Percentiles rank a stretch among this genome's conserved stretches.
These are phyloP conservation scores for Botryosphaeria dothidea DNA, from an alignment of 2,329 filamentous ascomycete species.

Conservation along the genomic window DNA sequence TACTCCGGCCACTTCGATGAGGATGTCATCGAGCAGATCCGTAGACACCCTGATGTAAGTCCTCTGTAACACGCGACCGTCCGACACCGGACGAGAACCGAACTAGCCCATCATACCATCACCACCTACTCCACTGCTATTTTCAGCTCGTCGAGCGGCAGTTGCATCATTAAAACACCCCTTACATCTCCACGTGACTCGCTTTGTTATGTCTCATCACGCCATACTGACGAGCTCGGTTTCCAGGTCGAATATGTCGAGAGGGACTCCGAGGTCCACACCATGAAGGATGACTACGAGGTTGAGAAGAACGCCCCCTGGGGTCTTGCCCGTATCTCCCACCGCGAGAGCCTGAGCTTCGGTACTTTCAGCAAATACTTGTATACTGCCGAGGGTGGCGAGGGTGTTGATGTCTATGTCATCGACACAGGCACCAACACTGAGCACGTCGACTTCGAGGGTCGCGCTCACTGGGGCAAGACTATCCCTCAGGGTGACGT, in stretches of 20 bases:
- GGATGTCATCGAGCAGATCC: slow-evolving; percentile 87
- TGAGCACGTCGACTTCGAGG: slow-evolving; percentile 95
- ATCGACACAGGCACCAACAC: slow-evolving; percentile 97
- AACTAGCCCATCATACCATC: not conserved
- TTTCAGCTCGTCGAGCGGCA: slow-evolving; percentile 23
- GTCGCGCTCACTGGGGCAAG: slow-evolving; percentile 94
- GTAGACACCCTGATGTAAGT: slow-evolving; percentile 95
- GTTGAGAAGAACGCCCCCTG: slow-evolving; percentile 94
- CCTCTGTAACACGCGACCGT: slow-evolving; percentile 6
- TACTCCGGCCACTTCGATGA: slow-evolving; percentile 98
- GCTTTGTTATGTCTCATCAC: slow-evolving; percentile 7
- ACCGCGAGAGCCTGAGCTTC: slow-evolving; percentile 84
- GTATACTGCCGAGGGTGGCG: slow-evolving; percentile 83
- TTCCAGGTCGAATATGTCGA: slow-evolving; percentile 92
- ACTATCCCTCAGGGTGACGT: slow-evolving; percentile 84
- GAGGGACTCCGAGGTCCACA: slow-evolving; percentile 89
- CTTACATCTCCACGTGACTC: slow-evolving; percentile 5
- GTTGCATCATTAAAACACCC: not conserved
- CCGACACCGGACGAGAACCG: not conserved
- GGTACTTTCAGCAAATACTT: slow-evolving; percentile 98
- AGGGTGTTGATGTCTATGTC: slow-evolving; percentile 98
- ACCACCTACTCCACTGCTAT: not conserved
- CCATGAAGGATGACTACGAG: slow-evolving; percentile 60
- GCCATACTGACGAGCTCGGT: slow-evolving; percentile 18
- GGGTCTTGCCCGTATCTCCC: slow-evolving; percentile 97